Evolutionary conservation across 306 rosid genomes (phyloP).

Genomic region (Abrus pulchellus): DNA sequence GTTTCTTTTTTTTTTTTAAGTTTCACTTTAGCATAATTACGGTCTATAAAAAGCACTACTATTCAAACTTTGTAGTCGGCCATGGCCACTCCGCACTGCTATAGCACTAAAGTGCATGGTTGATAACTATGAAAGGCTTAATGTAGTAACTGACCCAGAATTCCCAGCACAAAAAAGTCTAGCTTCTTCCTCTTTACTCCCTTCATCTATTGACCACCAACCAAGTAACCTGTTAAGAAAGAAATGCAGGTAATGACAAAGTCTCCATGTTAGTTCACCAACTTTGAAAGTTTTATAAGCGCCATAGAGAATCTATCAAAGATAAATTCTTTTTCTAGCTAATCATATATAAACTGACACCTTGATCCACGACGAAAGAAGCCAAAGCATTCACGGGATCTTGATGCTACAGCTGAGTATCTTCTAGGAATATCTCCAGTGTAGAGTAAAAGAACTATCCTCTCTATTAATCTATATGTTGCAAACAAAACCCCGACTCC

Average conservation of each 20-base stretch:
- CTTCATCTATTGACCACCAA: conserved; percentile 98
- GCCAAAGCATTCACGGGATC: conserved; percentile 73
- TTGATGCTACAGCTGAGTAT: conserved; percentile 66
- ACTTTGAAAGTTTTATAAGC: conserved; percentile 10
- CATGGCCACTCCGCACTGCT: too few relatives aligned
- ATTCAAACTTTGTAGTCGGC: too few relatives aligned
- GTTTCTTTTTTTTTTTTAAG: too few relatives aligned
- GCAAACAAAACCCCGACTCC: conserved; percentile 85
- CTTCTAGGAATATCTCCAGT: conserved; percentile 63
- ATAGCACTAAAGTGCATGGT: too few relatives aligned
- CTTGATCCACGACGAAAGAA: conserved; percentile 83
- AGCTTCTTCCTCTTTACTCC: conserved; percentile 91
- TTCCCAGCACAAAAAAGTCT: conserved; percentile 68
- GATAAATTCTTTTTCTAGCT: conserved; percentile 35
- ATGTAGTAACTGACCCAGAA: conserved; percentile 69
- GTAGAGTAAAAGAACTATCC: conserved; percentile 62
- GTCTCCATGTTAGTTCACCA: conserved; percentile 26
- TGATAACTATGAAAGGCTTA: conserved; percentile 6
- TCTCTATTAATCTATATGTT: conserved; percentile 76
- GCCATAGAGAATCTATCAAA: conserved; percentile 31
- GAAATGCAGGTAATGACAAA: conserved; percentile 41
- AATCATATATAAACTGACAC: conserved; percentile 49
- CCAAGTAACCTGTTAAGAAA: conserved; percentile 73
- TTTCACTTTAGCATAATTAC: too few relatives aligned
- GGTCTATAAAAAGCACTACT: too few relatives aligned